phyloP scores from a whole-genome alignment of 148 eudicot genomes.

The Vaccinium darrowii region DNA sequence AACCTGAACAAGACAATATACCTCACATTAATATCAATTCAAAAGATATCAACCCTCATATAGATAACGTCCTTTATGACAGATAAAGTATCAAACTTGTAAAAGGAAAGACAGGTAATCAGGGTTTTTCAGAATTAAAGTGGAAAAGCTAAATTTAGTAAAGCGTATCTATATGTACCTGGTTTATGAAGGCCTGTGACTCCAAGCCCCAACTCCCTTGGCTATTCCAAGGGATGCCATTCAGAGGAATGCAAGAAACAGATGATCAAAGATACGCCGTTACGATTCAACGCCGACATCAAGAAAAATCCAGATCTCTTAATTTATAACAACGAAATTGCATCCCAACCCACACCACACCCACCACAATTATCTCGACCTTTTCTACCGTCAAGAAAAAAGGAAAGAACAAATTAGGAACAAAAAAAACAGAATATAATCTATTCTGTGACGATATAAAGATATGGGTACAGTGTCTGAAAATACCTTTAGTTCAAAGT shows the following conservation, averaged over 20 bases:
- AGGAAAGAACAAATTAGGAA: not conserved
- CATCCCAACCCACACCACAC: not conserved
- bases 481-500: not conserved
- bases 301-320: slow-evolving; percentile 21
- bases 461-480: not conserved
- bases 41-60: not conserved
- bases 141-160: not conserved
- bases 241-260: slow-evolving; percentile 54
- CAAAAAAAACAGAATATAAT: not conserved
- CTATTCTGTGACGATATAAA: no score
- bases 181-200: slow-evolving; percentile 2
- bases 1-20: slow-evolving; percentile 27
- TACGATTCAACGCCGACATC: slow-evolving; percentile 43
- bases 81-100: not conserved
- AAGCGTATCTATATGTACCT: slow-evolving; percentile 16
- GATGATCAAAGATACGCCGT: slow-evolving; percentile 32
- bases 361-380: slow-evolving; percentile 4
- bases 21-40: slow-evolving; percentile 10
- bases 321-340: not conserved
- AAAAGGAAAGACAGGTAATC: not conserved
- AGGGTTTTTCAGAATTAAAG: not conserved
- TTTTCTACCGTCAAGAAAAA: not conserved
- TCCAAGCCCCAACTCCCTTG: slow-evolving; percentile 23
- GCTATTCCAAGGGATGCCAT: slow-evolving; percentile 65
- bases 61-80: not conserved